Evolutionary conservation across 352 stramenopile genomes (phyloP).

Genomic region (Phytopythium oedochilum): DNA sequence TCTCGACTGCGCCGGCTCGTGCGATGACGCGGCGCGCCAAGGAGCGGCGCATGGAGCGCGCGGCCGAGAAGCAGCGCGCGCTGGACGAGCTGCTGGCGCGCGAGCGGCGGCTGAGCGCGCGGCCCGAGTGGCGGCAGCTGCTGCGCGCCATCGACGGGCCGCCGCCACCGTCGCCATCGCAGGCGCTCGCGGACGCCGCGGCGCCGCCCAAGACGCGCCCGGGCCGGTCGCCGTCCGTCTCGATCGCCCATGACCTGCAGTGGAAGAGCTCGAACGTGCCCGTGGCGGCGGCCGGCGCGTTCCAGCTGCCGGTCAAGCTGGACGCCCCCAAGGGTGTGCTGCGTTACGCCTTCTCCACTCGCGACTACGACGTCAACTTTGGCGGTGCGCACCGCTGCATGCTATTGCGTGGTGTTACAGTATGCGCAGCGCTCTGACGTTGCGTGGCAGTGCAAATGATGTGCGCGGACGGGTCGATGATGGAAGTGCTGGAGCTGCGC

Average conservation of each 20-base stretch:
- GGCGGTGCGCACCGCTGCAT: constrained; percentile 17
- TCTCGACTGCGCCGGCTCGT: too few species aligned
- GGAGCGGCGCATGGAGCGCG: constrained; percentile 59
- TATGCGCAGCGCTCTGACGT: too few species aligned
- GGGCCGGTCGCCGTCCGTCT: not conserved
- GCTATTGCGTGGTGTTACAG: too few species aligned
- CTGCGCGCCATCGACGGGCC: constrained; percentile 51
- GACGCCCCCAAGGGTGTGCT: constrained; percentile 52
- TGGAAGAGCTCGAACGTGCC: constrained; percentile 77
- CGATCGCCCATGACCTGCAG: constrained; percentile 54
- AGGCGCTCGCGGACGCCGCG: not conserved
- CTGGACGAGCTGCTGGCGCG: constrained; percentile 33
- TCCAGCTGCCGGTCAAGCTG: constrained; percentile 73
- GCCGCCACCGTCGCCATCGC: not conserved
- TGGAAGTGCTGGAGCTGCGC: constrained; percentile 43
- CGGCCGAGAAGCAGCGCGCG: constrained; percentile 45
- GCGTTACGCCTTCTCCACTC: constrained; percentile 62
- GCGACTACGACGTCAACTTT: constrained; percentile 73
- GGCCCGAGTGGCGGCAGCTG: constrained; percentile 53
- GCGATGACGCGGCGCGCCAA: constrained; percentile 78
- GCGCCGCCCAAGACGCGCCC: not conserved
- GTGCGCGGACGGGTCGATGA: constrained; percentile 41
- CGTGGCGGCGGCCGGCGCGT: constrained; percentile 53
- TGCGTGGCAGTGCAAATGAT: constrained; percentile 48
- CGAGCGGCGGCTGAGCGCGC: constrained; percentile 31